Conservation (phyloP, 2,329 filamentous ascomycete genomes). For the Sclerotinia spermophila region DNA sequence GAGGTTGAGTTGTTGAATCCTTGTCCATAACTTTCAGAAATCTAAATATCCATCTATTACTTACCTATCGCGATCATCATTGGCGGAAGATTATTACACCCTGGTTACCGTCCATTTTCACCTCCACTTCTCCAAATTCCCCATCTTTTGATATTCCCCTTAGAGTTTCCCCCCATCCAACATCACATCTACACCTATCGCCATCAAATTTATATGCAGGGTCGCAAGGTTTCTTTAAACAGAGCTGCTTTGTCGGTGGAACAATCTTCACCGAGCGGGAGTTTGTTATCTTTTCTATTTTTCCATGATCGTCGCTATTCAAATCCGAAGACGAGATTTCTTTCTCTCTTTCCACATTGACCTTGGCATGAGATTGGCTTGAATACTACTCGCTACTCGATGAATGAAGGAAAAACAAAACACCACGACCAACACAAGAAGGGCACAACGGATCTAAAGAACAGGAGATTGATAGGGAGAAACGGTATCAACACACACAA, state of each 20-base stretch:
- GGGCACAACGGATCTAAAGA: neutral
- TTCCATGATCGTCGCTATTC: slow-evolving; percentile 7
- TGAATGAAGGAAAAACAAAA: neutral
- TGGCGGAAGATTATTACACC: slow-evolving; percentile 20
- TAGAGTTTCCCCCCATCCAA: neutral
- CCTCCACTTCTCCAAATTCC: slow-evolving; percentile 20
- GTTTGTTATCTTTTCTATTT: slow-evolving; percentile 12
- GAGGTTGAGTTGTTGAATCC: neutral
- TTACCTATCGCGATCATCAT: neutral
- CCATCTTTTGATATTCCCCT: slow-evolving; percentile 16
- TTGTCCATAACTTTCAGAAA: neutral
- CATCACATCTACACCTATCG: slow-evolving; percentile 2
- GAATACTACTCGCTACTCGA: neutral
- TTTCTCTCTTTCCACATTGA: neutral
- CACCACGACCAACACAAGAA: neutral
- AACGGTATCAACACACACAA: neutral
- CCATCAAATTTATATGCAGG: slow-evolving; percentile 15
- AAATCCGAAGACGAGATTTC: neutral
- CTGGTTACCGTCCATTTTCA: slow-evolving; percentile 10
- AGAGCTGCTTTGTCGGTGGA: slow-evolving; percentile 17
- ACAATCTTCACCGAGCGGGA: slow-evolving; percentile 18
- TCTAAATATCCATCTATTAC: slow-evolving; percentile 4
- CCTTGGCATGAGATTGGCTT: neutral
- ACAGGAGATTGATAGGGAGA: neutral
- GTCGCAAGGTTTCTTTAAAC: neutral